Percentiles rank a stretch among this genome's conserved stretches.
Conservation (phyloP, 176 grass and related monocot genomes). For the Urochloa ruziziensis region DNA sequence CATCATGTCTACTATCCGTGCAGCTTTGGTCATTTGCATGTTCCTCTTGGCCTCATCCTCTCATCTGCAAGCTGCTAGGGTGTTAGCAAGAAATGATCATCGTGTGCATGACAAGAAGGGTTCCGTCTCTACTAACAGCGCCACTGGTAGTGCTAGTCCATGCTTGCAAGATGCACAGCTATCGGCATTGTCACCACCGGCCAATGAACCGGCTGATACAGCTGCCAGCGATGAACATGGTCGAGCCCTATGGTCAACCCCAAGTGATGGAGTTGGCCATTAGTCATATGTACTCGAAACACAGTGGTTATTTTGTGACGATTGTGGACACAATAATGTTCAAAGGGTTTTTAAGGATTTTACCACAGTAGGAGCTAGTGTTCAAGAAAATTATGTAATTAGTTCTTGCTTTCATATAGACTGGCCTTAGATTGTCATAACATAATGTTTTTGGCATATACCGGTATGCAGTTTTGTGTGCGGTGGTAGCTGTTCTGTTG, state of each 20-base stretch:
- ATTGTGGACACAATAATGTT: not conserved
- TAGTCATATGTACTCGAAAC: not conserved
- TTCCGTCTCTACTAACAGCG: not conserved
- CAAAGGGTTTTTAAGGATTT: not conserved
- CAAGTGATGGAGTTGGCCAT: conserved; percentile 44
- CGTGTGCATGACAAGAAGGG: not conserved
- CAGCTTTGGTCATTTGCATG: conserved; percentile 5
- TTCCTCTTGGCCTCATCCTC: conserved; percentile 10
- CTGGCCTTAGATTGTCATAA: not conserved
- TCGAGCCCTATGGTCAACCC: conserved; percentile 37
- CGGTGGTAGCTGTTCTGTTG: not conserved
- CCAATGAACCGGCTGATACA: not conserved
- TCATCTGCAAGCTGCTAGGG: conserved; percentile 20
- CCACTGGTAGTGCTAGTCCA: not conserved
- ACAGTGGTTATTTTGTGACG: not conserved
- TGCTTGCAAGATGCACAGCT: not conserved
- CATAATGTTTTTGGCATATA: not conserved
- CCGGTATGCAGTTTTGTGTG: not conserved
- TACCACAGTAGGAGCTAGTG: not conserved
- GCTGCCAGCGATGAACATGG: not conserved
- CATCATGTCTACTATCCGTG: not conserved
- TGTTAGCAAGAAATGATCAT: not conserved
- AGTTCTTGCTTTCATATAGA: not conserved
- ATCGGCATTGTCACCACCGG: not conserved
- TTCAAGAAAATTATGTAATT: not conserved